Evolutionary conservation across 305 asterid species (phyloP).

Genomic region (Fraxinus latifolia): DNA sequence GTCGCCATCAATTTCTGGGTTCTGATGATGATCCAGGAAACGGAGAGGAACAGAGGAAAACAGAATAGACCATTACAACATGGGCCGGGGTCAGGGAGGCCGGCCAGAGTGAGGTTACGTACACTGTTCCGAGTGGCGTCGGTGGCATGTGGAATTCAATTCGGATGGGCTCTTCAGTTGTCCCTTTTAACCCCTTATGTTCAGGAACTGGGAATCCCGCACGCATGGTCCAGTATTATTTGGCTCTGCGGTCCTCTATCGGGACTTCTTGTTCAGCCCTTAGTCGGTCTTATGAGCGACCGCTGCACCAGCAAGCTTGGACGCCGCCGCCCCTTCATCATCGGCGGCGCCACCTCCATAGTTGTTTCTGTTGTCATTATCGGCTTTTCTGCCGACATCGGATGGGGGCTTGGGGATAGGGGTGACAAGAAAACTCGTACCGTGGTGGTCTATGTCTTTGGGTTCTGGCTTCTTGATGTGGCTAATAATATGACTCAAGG

Average conservation of each 20-base stretch:
- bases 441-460: slow-evolving; percentile 55
- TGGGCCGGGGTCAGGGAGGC: not conserved
- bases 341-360: slow-evolving; percentile 59
- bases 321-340: slow-evolving; percentile 73
- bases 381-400: slow-evolving; percentile 71
- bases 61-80: not conserved
- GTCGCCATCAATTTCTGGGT: not conserved
- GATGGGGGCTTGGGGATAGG: slow-evolving; percentile 62
- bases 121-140: slow-evolving; percentile 69
- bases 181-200: slow-evolving; percentile 79
- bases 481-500: slow-evolving; percentile 87
- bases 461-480: slow-evolving; percentile 84
- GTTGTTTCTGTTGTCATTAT: slow-evolving; percentile 59
- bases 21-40: slow-evolving; percentile 29
- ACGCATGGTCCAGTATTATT: slow-evolving; percentile 78
- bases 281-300: slow-evolving; percentile 73
- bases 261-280: slow-evolving; percentile 78
- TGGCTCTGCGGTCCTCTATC: slow-evolving; percentile 90
- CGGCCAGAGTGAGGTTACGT: slow-evolving; percentile 39
- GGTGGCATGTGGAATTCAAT: slow-evolving; percentile 83
- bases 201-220: slow-evolving; percentile 82
- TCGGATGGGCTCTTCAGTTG: slow-evolving; percentile 81
- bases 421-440: slow-evolving; percentile 50
- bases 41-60: slow-evolving; percentile 23
- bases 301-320: slow-evolving; percentile 64